These are phyloP conservation scores for Taxawa tesnikishii DNA, from an alignment of 2,329 filamentous ascomycete species.

Conservation along the genomic window DNA sequence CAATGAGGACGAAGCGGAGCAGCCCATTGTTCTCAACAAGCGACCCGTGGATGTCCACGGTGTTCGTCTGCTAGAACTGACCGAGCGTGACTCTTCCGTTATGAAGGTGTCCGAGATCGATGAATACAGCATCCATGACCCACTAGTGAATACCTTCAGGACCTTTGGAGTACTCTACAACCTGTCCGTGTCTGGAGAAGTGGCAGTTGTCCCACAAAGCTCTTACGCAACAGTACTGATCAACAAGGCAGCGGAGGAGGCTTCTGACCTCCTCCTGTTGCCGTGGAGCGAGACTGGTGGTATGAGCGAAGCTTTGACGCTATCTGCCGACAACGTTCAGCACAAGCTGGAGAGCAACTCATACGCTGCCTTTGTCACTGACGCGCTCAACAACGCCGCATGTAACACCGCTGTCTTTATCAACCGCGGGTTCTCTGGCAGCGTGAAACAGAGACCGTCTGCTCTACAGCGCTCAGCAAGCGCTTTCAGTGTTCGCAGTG, in stretches of 20 bases:
- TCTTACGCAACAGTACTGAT: constrained; percentile 70
- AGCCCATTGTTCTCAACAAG: constrained; percentile 15
- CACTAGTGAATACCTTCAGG: constrained; percentile 82
- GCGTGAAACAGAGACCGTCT: constrained; percentile 17
- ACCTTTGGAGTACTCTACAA: constrained; percentile 78
- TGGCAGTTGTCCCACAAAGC: constrained; percentile 65
- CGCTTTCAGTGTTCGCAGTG: constrained; percentile 46
- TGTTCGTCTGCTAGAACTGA: constrained; percentile 74
- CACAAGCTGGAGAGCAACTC: constrained; percentile 48
- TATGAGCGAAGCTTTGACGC: constrained; percentile 51
- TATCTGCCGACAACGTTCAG: constrained; percentile 39
- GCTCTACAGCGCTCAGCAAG: constrained; percentile 39
- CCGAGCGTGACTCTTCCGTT: constrained; percentile 84
- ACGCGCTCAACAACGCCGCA: constrained; percentile 48
- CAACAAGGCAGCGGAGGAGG: constrained; percentile 39
- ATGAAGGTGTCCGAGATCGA: constrained; percentile 84
- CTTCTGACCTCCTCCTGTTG: constrained; percentile 62
- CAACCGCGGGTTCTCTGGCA: constrained; percentile 54
- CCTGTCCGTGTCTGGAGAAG: constrained; percentile 67
- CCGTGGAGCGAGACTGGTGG: constrained; percentile 82
- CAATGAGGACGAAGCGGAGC: constrained; percentile 8
- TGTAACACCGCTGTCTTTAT: constrained; percentile 70
- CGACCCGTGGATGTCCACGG: constrained; percentile 63
- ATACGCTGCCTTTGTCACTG: constrained; percentile 64
- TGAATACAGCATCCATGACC: constrained; percentile 47